These are phyloP conservation scores for Zygosaccharomyces sapae DNA, from an alignment of 1,139 yeast genomes.

Conservation along the genomic window DNA sequence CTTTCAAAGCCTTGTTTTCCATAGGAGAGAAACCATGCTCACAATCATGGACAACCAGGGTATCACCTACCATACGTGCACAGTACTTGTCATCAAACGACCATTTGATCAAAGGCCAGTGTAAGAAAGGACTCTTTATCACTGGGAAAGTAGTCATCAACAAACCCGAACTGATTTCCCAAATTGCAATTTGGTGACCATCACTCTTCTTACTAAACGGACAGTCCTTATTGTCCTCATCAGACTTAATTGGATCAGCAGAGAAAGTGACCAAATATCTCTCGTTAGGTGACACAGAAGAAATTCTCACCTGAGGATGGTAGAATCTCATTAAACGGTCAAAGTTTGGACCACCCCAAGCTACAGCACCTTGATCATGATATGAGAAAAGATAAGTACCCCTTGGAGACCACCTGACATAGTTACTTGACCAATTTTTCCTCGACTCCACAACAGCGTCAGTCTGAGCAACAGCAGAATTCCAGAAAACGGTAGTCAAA, in stretches of 20 bases:
- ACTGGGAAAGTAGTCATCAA: slow-evolving; percentile 88
- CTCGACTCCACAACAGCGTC: slow-evolving; percentile 77
- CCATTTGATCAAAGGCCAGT: slow-evolving; percentile 98
- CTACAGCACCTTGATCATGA: slow-evolving; percentile 92
- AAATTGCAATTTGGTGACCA: slow-evolving; percentile 90
- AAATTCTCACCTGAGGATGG: slow-evolving; percentile 84
- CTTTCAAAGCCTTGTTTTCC: slow-evolving; percentile 80
- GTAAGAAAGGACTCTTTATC: slow-evolving; percentile 75
- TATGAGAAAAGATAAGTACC: slow-evolving; percentile 86
- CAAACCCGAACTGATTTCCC: slow-evolving; percentile 84
- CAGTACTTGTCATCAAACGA: slow-evolving; percentile 88
- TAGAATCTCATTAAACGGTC: slow-evolving; percentile 70
- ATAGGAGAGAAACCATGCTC: slow-evolving; percentile 66
- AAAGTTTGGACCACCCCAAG: slow-evolving; percentile 92
- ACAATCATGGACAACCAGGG: slow-evolving; percentile 77
- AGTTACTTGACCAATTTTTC: slow-evolving; percentile 76
- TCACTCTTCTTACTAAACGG: slow-evolving; percentile 86
- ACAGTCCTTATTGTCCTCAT: slow-evolving; percentile 56
- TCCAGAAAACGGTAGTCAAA: slow-evolving; percentile 83
- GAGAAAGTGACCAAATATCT: slow-evolving; percentile 88
- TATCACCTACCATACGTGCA: slow-evolving; percentile 94
- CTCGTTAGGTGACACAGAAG: slow-evolving; percentile 92
- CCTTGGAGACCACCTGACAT: slow-evolving; percentile 84
- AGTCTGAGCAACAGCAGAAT: slow-evolving; percentile 69
- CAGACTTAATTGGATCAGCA: slow-evolving; percentile 69